phyloP scores from a whole-genome alignment of 129 eudicot genomes.

The Artemisia argyi region DNA sequence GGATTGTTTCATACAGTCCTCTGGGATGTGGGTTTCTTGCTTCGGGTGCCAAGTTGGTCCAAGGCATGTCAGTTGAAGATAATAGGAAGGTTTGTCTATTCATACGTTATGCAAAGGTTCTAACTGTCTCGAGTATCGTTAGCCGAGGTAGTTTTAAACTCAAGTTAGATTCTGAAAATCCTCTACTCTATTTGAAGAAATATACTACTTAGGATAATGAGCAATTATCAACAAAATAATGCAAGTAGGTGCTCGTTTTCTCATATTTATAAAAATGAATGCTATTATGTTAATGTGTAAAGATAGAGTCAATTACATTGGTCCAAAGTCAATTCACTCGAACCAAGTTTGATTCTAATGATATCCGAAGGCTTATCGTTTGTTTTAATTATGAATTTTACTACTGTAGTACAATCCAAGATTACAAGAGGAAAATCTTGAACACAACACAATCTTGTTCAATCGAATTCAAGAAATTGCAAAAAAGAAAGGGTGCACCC shows the following conservation, averaged over 20 bases:
- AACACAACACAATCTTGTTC: constrained; percentile 38
- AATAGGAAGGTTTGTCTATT: constrained; percentile 38
- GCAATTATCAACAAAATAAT: neutral
- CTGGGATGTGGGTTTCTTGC: constrained; percentile 48
- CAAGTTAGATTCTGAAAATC: neutral
- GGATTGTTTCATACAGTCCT: constrained; percentile 49
- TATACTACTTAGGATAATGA: neutral
- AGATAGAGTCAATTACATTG: neutral
- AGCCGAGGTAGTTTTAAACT: too few species aligned
- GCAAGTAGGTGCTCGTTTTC: neutral
- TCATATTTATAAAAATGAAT: neutral
- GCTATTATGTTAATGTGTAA: neutral
- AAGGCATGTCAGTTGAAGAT: constrained; percentile 21
- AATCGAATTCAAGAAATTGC: constrained; percentile 39
- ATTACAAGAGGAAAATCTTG: constrained; percentile 47
- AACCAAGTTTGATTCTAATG: neutral
- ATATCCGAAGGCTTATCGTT: neutral
- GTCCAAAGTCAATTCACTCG: too few species aligned
- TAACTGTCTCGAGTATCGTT: neutral
- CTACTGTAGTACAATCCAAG: constrained; percentile 32
- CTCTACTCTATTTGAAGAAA: neutral
- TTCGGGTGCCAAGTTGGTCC: constrained; percentile 38
- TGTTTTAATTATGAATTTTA: neutral
- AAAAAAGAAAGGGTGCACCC: constrained; percentile 46
- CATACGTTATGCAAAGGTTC: neutral